Evolutionary conservation across 495 filamentous ascomycete species (phyloP).

Genomic region (Penicillium longicatenatum): DNA sequence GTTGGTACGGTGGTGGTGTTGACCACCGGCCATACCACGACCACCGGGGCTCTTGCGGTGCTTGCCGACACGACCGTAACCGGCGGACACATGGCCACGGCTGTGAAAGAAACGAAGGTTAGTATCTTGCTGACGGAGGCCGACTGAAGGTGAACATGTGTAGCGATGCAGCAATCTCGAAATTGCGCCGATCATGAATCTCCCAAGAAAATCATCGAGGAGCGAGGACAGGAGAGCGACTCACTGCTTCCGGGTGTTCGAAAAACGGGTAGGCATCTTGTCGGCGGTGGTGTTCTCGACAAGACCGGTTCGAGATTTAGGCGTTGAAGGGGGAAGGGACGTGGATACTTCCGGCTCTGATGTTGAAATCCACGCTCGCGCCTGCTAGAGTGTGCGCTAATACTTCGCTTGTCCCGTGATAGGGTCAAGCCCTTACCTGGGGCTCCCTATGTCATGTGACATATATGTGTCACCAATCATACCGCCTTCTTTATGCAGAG

Average conservation of each 20-base stretch:
- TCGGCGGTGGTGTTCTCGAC: constrained; percentile 47
- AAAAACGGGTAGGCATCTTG: constrained; percentile 81
- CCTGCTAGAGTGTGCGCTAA: constrained; percentile 48
- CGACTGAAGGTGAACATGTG: constrained; percentile 9
- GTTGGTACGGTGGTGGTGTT: constrained; percentile 93
- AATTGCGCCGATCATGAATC: constrained; percentile 24
- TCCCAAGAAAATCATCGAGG: constrained; percentile 11
- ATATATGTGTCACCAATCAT: not conserved
- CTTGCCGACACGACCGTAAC: constrained; percentile 90
- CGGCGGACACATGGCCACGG: constrained; percentile 93
- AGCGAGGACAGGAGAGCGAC: constrained; percentile 39
- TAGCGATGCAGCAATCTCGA: constrained; percentile 19
- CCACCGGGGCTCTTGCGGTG: constrained; percentile 93
- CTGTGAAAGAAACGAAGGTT: constrained; percentile 42
- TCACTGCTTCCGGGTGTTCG: constrained; percentile 83
- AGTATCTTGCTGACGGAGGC: constrained; percentile 16
- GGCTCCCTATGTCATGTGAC: constrained; percentile 17
- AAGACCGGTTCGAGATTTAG: constrained; percentile 46
- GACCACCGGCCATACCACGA: constrained; percentile 93
- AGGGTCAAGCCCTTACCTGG: constrained; percentile 34
- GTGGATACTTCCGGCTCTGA: constrained; percentile 38
- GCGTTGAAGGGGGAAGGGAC: constrained; percentile 47
- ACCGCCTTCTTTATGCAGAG: constrained; percentile 9
- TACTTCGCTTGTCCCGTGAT: constrained; percentile 44
- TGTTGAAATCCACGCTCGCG: constrained; percentile 46